Base-by-base conservation (phyloP, 495 filamentous ascomycete genomes). In the Xylaria palmicola region DNA sequence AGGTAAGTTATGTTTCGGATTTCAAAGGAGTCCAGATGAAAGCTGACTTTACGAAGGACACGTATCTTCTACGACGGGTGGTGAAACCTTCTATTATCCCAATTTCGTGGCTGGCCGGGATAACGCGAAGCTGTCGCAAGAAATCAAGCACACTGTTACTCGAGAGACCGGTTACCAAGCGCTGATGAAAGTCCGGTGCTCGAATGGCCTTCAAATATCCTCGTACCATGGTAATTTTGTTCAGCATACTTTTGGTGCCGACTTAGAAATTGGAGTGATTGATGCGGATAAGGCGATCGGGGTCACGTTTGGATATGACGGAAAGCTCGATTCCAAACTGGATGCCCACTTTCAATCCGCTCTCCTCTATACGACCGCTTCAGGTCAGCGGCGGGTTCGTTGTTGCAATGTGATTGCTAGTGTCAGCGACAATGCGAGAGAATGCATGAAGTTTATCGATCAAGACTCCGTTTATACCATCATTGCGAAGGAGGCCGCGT, bases 341-440 rank as follows among this genome's bases (percentile, higher is more conserved):
- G 94, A 99, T 71, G 93, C 93, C 3, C 95, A 99, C 77, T 99
- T 99, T 83, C 94, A 99, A 75, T 89, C 90, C 24, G 94, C 94
- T 0, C 77, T 98, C 27, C 84, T 99, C 15, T 98, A 98, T 72
- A 99, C 94, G 1, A 96, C 94, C 9, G 89, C 91, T 8, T 86
- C 84, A 54, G 94, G 94, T 6, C 88, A 99, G 72, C 86, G 94
- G 29, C 85, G 94, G 39, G 94, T 99, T 26, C 83, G 94, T 53
- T 99, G 94, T 75, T 88, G 84, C 68, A 99, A 99, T 72, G 82
- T 93, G 27, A 92, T 98, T 50, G 94, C 94, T 2, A 90, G 89
- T 34, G 92, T 98, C 47, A 93, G 86, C 60, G 92, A 98, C 53
- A 85, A 87, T 19, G 84, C 87, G 3, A 81, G 87, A 68, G 94